These are phyloP conservation scores for Hordeum marinum DNA, from an alignment of 176 grass and related monocot species.

Conservation along the genomic window DNA sequence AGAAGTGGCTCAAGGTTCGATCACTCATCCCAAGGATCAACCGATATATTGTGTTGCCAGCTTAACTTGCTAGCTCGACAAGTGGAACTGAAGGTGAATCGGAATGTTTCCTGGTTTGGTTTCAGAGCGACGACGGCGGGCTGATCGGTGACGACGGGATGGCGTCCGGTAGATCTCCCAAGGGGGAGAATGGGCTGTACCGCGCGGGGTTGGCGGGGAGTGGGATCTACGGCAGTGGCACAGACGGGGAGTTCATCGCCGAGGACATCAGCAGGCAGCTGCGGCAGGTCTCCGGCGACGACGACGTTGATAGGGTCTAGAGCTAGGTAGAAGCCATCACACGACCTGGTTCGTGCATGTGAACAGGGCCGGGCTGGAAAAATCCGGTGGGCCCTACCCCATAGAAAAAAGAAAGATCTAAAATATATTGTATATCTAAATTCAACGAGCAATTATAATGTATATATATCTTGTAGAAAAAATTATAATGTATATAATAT, in stretches of 20 bases:
- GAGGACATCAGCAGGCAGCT: neutral
- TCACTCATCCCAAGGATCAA: neutral
- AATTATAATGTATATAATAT: too few relatives aligned
- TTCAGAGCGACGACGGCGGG: neutral
- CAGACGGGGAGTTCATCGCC: neutral
- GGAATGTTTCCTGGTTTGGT: neutral
- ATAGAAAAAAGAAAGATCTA: too few relatives aligned
- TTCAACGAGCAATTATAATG: too few relatives aligned
- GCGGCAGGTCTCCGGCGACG: neutral
- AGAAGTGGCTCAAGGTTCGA: conserved; percentile 48
- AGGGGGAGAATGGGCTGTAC: neutral
- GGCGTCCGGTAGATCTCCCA: neutral
- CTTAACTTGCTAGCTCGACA: too few relatives aligned
- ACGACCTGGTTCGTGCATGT: too few relatives aligned
- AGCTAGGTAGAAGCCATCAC: too few relatives aligned
- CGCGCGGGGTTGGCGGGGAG: neutral
- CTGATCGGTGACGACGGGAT: neutral
- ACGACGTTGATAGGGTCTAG: neutral
- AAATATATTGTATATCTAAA: too few relatives aligned
- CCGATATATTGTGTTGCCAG: neutral
- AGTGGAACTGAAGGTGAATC: too few relatives aligned
- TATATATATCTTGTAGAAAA: too few relatives aligned
- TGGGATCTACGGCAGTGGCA: neutral
- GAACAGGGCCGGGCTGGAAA: too few relatives aligned
- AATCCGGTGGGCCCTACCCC: too few relatives aligned